Conservation (phyloP, 2,329 filamentous ascomycete genomes). For the Tolypocladium tundrense region DNA sequence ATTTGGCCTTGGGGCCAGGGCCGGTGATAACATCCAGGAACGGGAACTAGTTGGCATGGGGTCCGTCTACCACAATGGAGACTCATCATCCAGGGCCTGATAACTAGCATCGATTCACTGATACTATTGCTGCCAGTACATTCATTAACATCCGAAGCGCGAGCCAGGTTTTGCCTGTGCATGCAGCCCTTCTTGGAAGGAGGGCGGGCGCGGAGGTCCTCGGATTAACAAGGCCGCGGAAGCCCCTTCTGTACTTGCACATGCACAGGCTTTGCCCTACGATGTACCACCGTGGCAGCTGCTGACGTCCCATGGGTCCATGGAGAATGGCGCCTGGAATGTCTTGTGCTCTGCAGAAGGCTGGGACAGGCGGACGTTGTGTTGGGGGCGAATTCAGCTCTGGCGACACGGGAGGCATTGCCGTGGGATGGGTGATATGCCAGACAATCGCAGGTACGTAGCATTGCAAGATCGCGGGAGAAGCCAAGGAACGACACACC, state of each 20-base stretch:
- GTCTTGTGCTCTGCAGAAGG: conserved; percentile 9
- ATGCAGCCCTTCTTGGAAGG: conserved; percentile 40
- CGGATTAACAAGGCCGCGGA: background rate
- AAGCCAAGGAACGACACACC: background rate
- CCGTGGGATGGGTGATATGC: conserved; percentile 7
- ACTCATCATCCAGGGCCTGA: conserved; percentile 4
- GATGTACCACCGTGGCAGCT: background rate
- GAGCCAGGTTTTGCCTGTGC: conserved; percentile 16
- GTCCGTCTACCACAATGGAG: background rate
- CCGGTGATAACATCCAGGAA: conserved; percentile 26
- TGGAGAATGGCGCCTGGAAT: conserved; percentile 13
- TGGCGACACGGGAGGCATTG: conserved; percentile 7
- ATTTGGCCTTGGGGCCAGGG: conserved; percentile 16
- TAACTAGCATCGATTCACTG: conserved; percentile 6
- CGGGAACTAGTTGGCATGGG: conserved; percentile 21
- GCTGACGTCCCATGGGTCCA: background rate
- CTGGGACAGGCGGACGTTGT: conserved; percentile 11
- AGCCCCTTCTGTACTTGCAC: background rate
- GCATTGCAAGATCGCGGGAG: conserved; percentile 4
- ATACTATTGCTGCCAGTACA: background rate
- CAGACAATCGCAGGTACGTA: conserved; percentile 6
- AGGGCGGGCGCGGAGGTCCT: conserved; percentile 16
- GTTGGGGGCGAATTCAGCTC: conserved; percentile 12
- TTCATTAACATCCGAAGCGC: background rate
- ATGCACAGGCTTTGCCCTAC: background rate